These are phyloP conservation scores for Cyclotella baltica DNA, from an alignment of 108 stramenopile genomes.

Conservation along the genomic window DNA sequence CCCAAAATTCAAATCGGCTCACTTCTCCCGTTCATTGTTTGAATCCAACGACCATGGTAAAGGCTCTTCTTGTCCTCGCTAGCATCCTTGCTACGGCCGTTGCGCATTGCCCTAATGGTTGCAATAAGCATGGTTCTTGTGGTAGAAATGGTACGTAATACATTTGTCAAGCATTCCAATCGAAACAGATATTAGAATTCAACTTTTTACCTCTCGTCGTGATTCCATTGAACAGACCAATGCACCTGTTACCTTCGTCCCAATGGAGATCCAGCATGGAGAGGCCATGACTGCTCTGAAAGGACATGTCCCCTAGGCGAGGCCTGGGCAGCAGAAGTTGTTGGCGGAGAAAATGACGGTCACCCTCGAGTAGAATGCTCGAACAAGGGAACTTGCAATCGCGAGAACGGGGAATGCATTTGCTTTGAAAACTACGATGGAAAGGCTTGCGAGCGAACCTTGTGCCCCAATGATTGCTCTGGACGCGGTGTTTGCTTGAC, in stretches of 20 bases:
- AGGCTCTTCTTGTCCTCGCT: constrained; percentile 38
- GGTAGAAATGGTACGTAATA: constrained; percentile 56
- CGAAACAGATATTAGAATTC: background rate
- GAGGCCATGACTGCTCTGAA: constrained; percentile 79
- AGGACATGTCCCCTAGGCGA: constrained; percentile 80
- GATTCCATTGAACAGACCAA: constrained; percentile 58
- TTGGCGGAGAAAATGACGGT: constrained; percentile 52
- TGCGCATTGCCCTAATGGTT: constrained; percentile 67
- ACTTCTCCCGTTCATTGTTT: too few relatives aligned
- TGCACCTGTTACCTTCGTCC: constrained; percentile 82
- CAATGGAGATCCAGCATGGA: constrained; percentile 75
- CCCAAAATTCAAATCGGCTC: background rate
- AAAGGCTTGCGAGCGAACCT: constrained; percentile 76
- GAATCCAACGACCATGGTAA: constrained; percentile 35
- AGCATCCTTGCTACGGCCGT: constrained; percentile 30
- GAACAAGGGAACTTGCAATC: constrained; percentile 81
- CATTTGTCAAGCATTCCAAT: background rate
- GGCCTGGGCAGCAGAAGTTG: constrained; percentile 59
- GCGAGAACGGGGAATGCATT: constrained; percentile 68
- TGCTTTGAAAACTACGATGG: constrained; percentile 90
- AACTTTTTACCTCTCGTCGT: background rate
- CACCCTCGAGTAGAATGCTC: constrained; percentile 86
- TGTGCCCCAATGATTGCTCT: constrained; percentile 79
- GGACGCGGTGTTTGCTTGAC: constrained; percentile 74
- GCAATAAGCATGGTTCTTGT: constrained; percentile 68